phyloP scores from a whole-genome alignment of 768 basidiomycete genomes.

The Daedalea quercina region DNA sequence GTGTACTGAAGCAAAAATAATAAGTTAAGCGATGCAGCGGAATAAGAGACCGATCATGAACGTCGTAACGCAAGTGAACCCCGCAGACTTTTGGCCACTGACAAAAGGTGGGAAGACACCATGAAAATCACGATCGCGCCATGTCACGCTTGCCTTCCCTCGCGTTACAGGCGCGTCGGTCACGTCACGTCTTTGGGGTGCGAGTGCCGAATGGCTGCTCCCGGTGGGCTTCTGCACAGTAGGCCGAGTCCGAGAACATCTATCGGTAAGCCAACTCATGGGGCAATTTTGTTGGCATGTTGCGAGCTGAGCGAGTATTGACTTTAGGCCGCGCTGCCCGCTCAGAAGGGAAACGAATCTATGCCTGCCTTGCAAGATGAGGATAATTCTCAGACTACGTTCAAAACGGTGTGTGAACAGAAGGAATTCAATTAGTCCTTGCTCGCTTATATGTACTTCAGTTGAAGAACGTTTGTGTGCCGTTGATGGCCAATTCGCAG shows the following conservation, averaged over 20 bases:
- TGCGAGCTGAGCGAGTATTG: too few relatives aligned
- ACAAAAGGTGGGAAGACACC: too few relatives aligned
- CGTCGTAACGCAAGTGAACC: not conserved
- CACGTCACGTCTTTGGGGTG: not conserved
- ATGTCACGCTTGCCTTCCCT: not conserved
- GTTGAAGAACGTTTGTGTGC: conserved; percentile 73
- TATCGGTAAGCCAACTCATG: too few relatives aligned
- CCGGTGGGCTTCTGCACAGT: too few relatives aligned
- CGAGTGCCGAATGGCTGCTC: too few relatives aligned
- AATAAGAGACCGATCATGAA: not conserved
- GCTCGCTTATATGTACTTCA: not conserved
- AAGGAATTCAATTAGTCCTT: not conserved
- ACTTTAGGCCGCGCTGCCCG: too few relatives aligned
- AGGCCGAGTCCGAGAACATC: too few relatives aligned
- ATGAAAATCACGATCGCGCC: not conserved
- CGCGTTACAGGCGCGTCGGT: not conserved
- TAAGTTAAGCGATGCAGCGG: not conserved
- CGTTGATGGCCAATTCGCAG: conserved; percentile 65
- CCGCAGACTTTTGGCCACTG: too few relatives aligned
- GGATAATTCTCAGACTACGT: conserved; percentile 22
- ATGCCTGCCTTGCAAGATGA: not conserved
- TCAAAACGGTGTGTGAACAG: conserved; percentile 28
- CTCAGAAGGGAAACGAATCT: too few relatives aligned
- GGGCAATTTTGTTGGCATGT: too few relatives aligned
- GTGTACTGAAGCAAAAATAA: not conserved